Evolutionary conservation across 495 filamentous ascomycete species (phyloP).

Genomic region (Neurospora sp.): DNA sequence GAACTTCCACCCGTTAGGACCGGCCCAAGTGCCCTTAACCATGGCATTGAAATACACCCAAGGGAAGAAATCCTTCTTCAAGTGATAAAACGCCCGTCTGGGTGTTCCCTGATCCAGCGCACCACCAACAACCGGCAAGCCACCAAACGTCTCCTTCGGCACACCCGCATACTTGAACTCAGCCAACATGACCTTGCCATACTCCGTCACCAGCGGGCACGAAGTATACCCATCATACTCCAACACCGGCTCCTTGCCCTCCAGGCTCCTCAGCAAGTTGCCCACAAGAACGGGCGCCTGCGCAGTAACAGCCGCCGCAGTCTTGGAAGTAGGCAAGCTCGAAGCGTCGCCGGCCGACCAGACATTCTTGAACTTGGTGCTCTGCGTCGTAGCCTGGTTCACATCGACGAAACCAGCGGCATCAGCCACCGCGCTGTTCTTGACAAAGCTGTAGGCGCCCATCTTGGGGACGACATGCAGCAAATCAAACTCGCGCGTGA

Average conservation of each 20-base stretch:
- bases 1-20: constrained; percentile 42
- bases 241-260: constrained; percentile 43
- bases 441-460: constrained; percentile 49
- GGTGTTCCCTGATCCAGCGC: constrained; percentile 50
- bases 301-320: constrained; percentile 54
- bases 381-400: constrained; percentile 47
- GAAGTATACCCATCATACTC: constrained; percentile 60
- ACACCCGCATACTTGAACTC: constrained; percentile 67
- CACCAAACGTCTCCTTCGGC: constrained; percentile 58
- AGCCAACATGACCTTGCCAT: constrained; percentile 57
- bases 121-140: constrained; percentile 23
- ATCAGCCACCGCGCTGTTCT: constrained; percentile 48
- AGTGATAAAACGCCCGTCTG: constrained; percentile 46
- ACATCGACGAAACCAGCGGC: constrained; percentile 56
- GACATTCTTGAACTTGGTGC: constrained; percentile 53
- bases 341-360: constrained; percentile 63
- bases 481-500: constrained; percentile 47
- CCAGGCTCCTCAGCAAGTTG: constrained; percentile 43
- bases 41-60: constrained; percentile 52
- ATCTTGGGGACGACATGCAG: constrained; percentile 55
- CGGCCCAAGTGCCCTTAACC: constrained; percentile 55
- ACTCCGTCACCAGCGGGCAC: constrained; percentile 56
- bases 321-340: constrained; percentile 58
- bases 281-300: constrained; percentile 51
- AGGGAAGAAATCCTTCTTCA: constrained; percentile 67